Evolutionary conservation across 2,329 filamentous ascomycete genomes (phyloP).

Genomic region (Talaromyces sp.): DNA sequence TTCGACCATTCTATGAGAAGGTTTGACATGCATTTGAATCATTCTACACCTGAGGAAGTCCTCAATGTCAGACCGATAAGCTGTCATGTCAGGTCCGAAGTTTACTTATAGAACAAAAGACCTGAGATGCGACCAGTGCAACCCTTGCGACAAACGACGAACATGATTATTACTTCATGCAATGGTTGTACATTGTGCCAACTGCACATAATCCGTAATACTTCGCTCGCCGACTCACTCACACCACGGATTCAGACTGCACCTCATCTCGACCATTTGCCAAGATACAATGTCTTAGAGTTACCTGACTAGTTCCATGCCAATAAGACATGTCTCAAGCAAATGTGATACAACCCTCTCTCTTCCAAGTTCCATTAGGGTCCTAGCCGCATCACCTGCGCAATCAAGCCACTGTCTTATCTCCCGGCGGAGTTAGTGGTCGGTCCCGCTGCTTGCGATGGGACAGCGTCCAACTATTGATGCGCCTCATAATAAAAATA

Average conservation of each 20-base stretch:
- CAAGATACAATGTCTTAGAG: constrained; percentile 2
- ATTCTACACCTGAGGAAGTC: background rate
- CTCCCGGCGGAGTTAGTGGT: constrained; percentile 3
- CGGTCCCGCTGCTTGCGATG: background rate
- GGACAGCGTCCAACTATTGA: background rate
- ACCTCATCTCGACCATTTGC: background rate
- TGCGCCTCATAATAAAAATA: background rate
- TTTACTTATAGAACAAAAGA: background rate
- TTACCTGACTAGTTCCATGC: constrained; percentile 1
- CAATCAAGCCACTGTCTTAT: background rate
- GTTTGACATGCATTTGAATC: background rate
- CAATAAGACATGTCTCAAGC: constrained; percentile 9
- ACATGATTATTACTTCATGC: background rate
- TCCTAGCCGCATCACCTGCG: background rate
- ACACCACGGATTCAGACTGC: background rate
- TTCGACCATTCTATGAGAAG: background rate
- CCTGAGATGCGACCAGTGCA: background rate
- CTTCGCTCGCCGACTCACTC: background rate
- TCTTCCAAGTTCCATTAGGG: background rate
- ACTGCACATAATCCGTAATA: too few relatives aligned
- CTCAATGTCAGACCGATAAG: background rate
- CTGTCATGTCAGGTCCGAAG: background rate
- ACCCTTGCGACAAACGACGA: background rate
- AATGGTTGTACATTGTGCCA: background rate
- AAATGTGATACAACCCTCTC: background rate